Conservation (phyloP, 2,329 filamentous ascomycete species). For the Arthrinium puccinioides region DNA sequence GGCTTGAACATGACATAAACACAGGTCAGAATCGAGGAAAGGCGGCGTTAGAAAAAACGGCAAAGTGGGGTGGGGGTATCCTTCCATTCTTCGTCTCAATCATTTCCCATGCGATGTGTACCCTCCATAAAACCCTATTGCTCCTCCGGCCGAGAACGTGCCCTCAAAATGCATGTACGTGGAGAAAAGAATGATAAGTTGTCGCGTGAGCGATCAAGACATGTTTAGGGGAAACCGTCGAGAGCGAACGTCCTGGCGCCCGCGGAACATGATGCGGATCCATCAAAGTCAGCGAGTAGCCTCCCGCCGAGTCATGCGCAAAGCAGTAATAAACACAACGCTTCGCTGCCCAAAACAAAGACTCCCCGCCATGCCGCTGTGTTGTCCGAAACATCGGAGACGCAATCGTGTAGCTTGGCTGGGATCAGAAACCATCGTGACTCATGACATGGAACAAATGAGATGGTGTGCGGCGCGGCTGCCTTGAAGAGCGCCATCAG, state of each 20-base stretch:
- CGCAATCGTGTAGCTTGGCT: constrained; percentile 18
- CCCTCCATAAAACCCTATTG: constrained; percentile 10
- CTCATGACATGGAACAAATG: constrained; percentile 25
- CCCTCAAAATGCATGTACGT: constrained; percentile 11
- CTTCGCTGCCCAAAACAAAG: constrained; percentile 16
- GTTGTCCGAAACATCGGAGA: too few relatives aligned
- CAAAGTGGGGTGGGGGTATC: constrained; percentile 25
- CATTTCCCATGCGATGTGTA: constrained; percentile 14
- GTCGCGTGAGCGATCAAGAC: constrained; percentile 26
- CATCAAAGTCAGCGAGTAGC: too few relatives aligned
- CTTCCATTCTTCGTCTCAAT: constrained; percentile 25
- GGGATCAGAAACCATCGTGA: constrained; percentile 24
- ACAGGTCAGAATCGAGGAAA: too few relatives aligned
- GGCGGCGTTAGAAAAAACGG: too few relatives aligned
- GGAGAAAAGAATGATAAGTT: constrained; percentile 12
- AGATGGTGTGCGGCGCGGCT: constrained; percentile 8
- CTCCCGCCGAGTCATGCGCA: too few relatives aligned
- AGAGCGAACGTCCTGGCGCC: constrained; percentile 23
- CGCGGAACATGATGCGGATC: constrained; percentile 1
- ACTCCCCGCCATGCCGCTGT: constrained; percentile 15
- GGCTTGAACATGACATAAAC: too few relatives aligned
- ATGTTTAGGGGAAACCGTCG: constrained; percentile 21
- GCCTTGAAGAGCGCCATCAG: constrained; percentile 16
- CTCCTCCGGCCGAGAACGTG: constrained; percentile 13
- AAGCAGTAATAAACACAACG: constrained; percentile 14